Conservation (phyloP, 148 eudicot genomes). For the Oxyria digyna region DNA sequence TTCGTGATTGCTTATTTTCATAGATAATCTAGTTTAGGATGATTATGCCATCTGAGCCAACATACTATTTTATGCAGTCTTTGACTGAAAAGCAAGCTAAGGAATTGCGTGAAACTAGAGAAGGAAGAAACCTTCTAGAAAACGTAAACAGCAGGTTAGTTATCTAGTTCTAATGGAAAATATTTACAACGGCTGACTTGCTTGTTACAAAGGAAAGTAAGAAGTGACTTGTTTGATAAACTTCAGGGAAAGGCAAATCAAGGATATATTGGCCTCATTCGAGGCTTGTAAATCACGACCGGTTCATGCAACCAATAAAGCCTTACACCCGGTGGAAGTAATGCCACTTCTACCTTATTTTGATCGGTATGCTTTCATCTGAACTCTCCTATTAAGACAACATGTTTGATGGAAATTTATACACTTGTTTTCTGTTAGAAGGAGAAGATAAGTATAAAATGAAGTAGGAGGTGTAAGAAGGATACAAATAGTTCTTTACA, state of each 20-base stretch:
- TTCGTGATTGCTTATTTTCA: neutral
- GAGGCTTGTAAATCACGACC: slow-evolving; percentile 74
- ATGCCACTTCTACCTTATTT: slow-evolving; percentile 76
- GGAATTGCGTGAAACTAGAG: slow-evolving; percentile 68
- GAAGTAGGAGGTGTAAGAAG: neutral
- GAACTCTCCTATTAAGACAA: no score
- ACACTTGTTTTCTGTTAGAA: neutral
- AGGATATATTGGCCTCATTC: slow-evolving; percentile 73
- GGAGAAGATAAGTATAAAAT: neutral
- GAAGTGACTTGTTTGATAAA: neutral
- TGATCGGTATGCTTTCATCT: slow-evolving; percentile 53
- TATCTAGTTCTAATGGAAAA: neutral
- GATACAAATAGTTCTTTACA: neutral
- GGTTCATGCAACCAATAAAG: slow-evolving; percentile 71
- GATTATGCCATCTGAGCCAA: neutral
- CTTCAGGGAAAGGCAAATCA: slow-evolving; percentile 72
- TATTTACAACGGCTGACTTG: neutral
- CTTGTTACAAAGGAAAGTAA: neutral
- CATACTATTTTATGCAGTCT: slow-evolving; percentile 37
- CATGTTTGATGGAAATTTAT: neutral
- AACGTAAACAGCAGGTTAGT: slow-evolving; percentile 45
- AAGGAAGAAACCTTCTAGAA: slow-evolving; percentile 49
- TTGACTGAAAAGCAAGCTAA: slow-evolving; percentile 88
- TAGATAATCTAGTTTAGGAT: neutral
- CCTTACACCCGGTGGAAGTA: slow-evolving; percentile 66